Percentiles rank a stretch among this genome's conserved stretches.
Conservation (phyloP, 176 grass and related monocot genomes). For the Secale cereale region DNA sequence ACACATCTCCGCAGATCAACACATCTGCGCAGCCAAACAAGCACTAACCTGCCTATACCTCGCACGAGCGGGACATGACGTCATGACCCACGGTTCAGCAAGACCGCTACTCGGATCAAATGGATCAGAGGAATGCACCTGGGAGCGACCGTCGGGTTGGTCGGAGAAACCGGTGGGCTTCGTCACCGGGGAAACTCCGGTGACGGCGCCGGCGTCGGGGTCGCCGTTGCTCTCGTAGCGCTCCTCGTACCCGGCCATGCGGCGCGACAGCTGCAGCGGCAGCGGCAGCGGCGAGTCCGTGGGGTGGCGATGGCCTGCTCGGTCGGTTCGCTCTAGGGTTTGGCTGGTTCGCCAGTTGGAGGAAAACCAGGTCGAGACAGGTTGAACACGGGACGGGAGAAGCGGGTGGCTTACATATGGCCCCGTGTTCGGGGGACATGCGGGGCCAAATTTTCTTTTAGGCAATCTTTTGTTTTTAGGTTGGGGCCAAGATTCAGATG, state of each 20-base stretch:
- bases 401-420: too few species aligned
- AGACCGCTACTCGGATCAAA: not conserved
- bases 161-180: conserved; percentile 59
- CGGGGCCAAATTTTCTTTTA: too few species aligned
- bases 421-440: too few species aligned
- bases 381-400: not conserved
- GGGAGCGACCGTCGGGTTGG: conserved; percentile 52
- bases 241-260: conserved; percentile 70
- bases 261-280: not conserved
- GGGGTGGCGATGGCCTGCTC: not conserved
- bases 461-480: too few species aligned
- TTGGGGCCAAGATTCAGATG: too few species aligned
- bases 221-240: conserved; percentile 54
- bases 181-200: conserved; percentile 31
- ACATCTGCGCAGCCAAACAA: not conserved
- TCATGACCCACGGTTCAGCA: not conserved
- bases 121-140: conserved; percentile 31
- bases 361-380: not conserved
- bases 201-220: not conserved
- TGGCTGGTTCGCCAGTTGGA: not conserved
- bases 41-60: not conserved
- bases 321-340: conserved; percentile 30
- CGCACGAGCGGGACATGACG: not conserved
- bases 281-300: not conserved
- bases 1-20: not conserved